A percentile compares a stretch with the other conserved stretches of the same genome.
Conservation (phyloP, 306 rosid species). For the Ochetophila trinervis region DNA sequence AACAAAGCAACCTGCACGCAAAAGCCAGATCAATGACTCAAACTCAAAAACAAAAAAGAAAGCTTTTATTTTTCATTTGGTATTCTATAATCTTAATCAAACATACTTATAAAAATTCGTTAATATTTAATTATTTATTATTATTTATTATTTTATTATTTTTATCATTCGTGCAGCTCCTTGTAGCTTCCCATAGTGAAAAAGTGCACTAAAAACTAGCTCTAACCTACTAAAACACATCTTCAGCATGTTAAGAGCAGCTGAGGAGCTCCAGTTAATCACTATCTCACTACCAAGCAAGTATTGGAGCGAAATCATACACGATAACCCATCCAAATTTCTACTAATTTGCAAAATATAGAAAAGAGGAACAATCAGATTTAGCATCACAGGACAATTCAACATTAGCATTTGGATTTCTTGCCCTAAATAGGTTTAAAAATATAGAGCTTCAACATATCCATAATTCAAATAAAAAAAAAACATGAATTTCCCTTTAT, state of each 20-base stretch:
- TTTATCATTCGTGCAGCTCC: too few species aligned
- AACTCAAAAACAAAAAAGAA: too few species aligned
- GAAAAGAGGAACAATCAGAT: not conserved
- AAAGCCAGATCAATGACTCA: too few species aligned
- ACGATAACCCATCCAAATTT: not conserved
- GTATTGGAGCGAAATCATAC: not conserved
- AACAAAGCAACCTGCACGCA: too few species aligned
- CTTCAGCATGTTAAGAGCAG: not conserved
- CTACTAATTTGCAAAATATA: slow-evolving; percentile 3
- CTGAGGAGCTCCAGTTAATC: not conserved
- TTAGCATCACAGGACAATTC: not conserved
- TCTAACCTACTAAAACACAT: not conserved
- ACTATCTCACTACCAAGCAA: not conserved
- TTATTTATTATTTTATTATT: too few species aligned
- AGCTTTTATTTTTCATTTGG: too few species aligned
- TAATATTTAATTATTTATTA: too few species aligned
- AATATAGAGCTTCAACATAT: not conserved
- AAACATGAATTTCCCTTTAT: not conserved
- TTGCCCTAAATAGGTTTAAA: not conserved
- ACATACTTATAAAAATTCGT: too few species aligned
- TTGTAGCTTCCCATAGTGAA: too few species aligned
- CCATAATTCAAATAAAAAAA: not conserved
- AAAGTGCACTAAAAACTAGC: not conserved
- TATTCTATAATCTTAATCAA: too few species aligned
- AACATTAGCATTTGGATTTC: not conserved